These are phyloP conservation scores for Corylus heterophylla DNA, from an alignment of 306 rosid genomes.

Conservation along the genomic window DNA sequence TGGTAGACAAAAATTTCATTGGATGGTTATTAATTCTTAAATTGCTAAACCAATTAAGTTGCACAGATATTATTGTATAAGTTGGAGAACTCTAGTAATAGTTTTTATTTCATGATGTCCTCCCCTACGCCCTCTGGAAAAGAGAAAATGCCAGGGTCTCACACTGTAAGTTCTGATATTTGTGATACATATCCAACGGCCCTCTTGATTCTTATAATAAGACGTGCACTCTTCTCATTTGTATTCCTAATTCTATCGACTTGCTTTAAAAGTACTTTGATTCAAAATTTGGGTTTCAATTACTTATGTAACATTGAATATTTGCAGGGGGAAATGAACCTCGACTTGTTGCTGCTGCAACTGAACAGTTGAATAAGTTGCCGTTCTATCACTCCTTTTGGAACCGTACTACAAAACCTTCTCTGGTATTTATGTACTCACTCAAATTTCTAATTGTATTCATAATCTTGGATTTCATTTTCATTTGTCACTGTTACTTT, in stretches of 20 bases:
- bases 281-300: background rate
- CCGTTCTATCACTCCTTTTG: slow-evolving; percentile 99
- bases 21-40: background rate
- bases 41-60: background rate
- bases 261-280: background rate
- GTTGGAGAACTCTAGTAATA: background rate
- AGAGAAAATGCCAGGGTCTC: background rate
- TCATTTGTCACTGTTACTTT: slow-evolving; percentile 4
- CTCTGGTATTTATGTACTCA: slow-evolving; percentile 62
- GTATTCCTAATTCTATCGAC: background rate
- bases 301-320: slow-evolving; percentile 3
- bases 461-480: background rate
- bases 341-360: slow-evolving; percentile 88
- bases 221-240: background rate
- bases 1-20: background rate
- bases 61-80: slow-evolving; percentile 2
- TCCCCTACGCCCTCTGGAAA: background rate
- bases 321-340: slow-evolving; percentile 86
- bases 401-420: slow-evolving; percentile 94
- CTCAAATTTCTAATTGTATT: slow-evolving; percentile 5
- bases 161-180: background rate
- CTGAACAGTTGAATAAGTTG: slow-evolving; percentile 72
- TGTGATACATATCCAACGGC: background rate
- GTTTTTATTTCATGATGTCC: background rate
- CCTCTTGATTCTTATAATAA: background rate